Evolutionary conservation across 495 filamentous ascomycete species (phyloP).

Genomic region (Neurospora sp.): DNA sequence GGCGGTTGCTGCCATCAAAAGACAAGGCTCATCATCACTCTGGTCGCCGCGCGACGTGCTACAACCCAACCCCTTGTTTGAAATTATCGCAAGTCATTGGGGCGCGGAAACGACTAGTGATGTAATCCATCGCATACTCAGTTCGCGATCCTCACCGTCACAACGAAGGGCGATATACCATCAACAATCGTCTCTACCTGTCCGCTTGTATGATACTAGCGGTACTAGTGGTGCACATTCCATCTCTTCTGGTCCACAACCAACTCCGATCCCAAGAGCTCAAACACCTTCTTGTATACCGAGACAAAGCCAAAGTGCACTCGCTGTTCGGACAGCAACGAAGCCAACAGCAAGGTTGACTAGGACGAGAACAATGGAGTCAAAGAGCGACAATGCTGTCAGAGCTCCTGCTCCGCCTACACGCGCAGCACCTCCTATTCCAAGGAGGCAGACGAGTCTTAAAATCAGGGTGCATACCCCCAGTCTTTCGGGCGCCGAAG

Average conservation of each 20-base stretch:
- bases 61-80: conserved; percentile 27
- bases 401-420: neutral
- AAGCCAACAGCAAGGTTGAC: neutral
- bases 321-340: neutral
- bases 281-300: neutral
- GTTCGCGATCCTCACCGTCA: conserved; percentile 4
- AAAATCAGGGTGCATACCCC: neutral
- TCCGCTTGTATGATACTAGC: neutral
- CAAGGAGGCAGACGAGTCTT: conserved; percentile 23
- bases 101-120: conserved; percentile 25
- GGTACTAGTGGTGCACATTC: neutral
- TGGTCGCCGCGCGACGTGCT: conserved; percentile 28
- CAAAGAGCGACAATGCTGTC: conserved; percentile 5
- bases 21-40: conserved; percentile 26
- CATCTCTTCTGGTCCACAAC: neutral
- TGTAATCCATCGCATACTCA: conserved; percentile 25
- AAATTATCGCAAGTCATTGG: conserved; percentile 36
- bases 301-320: neutral
- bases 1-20: conserved; percentile 29
- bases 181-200: neutral
- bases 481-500: neutral
- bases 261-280: neutral
- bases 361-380: neutral
- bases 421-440: conserved; percentile 19
- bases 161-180: neutral